Conservation (phyloP, 371 early-diverging fungal species). For the Conidiobolus incongruus region DNA sequence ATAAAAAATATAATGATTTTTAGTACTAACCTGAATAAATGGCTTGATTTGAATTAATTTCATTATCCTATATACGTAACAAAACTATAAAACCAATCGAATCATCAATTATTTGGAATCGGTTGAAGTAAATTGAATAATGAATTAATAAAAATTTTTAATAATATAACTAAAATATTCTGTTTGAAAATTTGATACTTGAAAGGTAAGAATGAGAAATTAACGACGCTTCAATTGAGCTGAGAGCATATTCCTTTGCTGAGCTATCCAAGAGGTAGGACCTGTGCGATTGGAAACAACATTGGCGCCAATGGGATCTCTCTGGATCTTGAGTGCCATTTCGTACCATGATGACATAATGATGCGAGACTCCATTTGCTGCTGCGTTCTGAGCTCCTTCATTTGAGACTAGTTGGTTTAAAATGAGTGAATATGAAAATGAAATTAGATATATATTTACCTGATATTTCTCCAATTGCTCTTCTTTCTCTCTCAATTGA, state of each 20-base stretch:
- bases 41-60: too few species aligned
- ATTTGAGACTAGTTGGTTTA: slow-evolving; percentile 24
- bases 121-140: too few species aligned
- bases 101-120: too few species aligned
- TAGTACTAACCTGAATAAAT: too few species aligned
- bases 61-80: too few species aligned
- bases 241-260: slow-evolving; percentile 30
- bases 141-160: too few species aligned
- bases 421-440: slow-evolving; percentile 6
- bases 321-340: slow-evolving; percentile 22
- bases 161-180: too few species aligned
- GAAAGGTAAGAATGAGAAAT: neutral
- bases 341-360: slow-evolving; percentile 61
- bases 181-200: too few species aligned
- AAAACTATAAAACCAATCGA: too few species aligned
- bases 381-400: slow-evolving; percentile 26
- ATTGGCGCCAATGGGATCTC: slow-evolving; percentile 22
- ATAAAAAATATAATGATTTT: too few species aligned
- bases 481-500: slow-evolving; percentile 27
- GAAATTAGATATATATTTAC: slow-evolving; percentile 15
- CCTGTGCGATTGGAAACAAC: slow-evolving; percentile 16
- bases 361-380: slow-evolving; percentile 39
- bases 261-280: slow-evolving; percentile 47
- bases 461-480: slow-evolving; percentile 39
- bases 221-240: slow-evolving; percentile 28